Percentiles rank a stretch among this genome's conserved stretches.
Evolutionary conservation across 768 basidiomycete genomes (phyloP).

Genomic region (Phaeolepiota aurea): DNA sequence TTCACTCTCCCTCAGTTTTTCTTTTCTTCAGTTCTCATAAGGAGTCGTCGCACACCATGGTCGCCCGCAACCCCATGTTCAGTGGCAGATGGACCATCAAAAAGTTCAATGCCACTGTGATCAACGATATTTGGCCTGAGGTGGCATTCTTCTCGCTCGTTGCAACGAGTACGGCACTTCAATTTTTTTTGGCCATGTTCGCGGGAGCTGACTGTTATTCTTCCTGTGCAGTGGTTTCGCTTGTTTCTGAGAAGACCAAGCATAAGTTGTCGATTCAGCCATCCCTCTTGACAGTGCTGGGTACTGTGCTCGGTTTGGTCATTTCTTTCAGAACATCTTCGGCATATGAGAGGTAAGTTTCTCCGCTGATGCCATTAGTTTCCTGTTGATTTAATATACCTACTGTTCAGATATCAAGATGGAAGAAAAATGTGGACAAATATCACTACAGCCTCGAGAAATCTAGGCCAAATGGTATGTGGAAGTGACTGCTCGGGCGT

Average conservation of each 20-base stretch:
- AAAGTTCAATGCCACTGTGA: constrained; percentile 48
- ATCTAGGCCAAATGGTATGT: constrained; percentile 49
- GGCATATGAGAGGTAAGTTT: constrained; percentile 53
- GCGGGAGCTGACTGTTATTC: neutral
- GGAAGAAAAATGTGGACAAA: constrained; percentile 67
- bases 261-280: constrained; percentile 44
- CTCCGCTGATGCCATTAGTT: too few relatives aligned
- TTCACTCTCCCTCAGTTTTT: constrained; percentile 1
- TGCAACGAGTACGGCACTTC: constrained; percentile 40
- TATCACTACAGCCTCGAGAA: constrained; percentile 48
- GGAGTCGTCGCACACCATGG: constrained; percentile 22
- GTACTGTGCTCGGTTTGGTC: constrained; percentile 65
- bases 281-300: constrained; percentile 57
- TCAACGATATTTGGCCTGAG: constrained; percentile 63
- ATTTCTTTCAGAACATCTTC: constrained; percentile 69
- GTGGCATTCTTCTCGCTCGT: constrained; percentile 51
- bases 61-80: constrained; percentile 37
- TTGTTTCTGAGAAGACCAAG: constrained; percentile 41
- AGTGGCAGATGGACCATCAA: constrained; percentile 37
- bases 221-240: constrained; percentile 53
- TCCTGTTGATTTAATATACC: too few relatives aligned
- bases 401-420: constrained; percentile 54
- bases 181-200: too few relatives aligned
- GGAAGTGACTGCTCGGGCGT: neutral
- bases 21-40: neutral